phyloP scores from a whole-genome alignment of 768 basidiomycete genomes.

The Leccinum uliginosum region DNA sequence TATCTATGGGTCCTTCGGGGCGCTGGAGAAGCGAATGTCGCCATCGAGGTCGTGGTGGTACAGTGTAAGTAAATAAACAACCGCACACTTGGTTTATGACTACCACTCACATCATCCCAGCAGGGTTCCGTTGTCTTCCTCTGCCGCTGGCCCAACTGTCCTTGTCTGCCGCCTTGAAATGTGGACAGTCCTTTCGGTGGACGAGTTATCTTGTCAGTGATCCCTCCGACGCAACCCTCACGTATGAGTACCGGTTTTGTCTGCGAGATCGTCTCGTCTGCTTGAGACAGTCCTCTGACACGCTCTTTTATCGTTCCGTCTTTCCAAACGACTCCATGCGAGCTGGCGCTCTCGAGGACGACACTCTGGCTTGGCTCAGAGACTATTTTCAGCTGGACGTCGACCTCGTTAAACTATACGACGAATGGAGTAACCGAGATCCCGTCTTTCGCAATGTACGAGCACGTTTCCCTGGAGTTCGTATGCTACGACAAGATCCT shows the following conservation, averaged over 20 bases:
- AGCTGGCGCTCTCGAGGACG: constrained; percentile 42
- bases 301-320: constrained; percentile 66
- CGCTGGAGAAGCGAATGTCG: constrained; percentile 59
- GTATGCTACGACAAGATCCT: constrained; percentile 88
- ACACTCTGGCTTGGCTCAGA: constrained; percentile 69
- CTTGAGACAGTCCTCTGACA: constrained; percentile 62
- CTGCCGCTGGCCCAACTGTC: constrained; percentile 66
- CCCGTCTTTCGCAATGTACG: constrained; percentile 64
- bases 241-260: constrained; percentile 76
- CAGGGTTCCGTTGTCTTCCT: constrained; percentile 56
- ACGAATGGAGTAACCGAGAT: constrained; percentile 71
- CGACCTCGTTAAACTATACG: constrained; percentile 67
- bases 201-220: constrained; percentile 34
- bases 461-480: constrained; percentile 71
- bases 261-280: constrained; percentile 81
- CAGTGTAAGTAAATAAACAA: constrained; percentile 12
- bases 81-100: constrained; percentile 7
- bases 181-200: constrained; percentile 89
- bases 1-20: constrained; percentile 48
- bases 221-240: constrained; percentile 14
- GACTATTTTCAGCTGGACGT: constrained; percentile 89
- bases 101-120: constrained; percentile 4
- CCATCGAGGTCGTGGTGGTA: constrained; percentile 18
- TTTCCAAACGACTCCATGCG: constrained; percentile 45
- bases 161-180: constrained; percentile 73